A percentile compares a stretch with the other conserved stretches of the same genome.
Conservation (phyloP, 2,329 filamentous ascomycete genomes). For the Colletotrichum cordylinicola region DNA sequence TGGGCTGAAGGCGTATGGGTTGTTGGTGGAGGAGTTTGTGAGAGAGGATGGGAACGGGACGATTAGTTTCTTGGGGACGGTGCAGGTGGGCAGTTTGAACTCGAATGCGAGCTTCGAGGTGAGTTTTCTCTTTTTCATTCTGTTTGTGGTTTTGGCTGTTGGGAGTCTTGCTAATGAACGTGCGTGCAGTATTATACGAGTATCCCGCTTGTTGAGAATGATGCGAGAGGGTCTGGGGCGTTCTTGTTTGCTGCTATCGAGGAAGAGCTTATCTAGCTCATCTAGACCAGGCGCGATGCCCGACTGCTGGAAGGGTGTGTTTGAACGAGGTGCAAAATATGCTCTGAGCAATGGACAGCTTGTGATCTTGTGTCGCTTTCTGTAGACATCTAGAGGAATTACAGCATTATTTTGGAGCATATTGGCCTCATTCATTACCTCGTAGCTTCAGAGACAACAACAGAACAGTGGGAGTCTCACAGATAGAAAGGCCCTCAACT, state of each 20-base stretch:
- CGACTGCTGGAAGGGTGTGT: background rate
- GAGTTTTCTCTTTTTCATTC: constrained; percentile 7
- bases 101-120: constrained; percentile 56
- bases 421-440: background rate
- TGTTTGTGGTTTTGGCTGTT: background rate
- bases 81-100: constrained; percentile 56
- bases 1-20: constrained; percentile 36
- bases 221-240: background rate
- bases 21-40: constrained; percentile 50
- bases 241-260: constrained; percentile 15
- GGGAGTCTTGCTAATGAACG: background rate
- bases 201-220: constrained; percentile 11
- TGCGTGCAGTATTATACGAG: background rate
- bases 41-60: constrained; percentile 51
- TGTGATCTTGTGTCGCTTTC: background rate
- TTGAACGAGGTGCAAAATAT: accelerated
- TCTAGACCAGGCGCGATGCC: background rate
- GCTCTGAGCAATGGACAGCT: background rate
- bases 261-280: background rate
- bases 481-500: background rate
- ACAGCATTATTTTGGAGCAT: background rate
- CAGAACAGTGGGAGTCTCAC: background rate
- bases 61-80: constrained; percentile 56
- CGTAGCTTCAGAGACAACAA: background rate
- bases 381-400: background rate